Base-by-base conservation (phyloP, 257 asterid genomes). In the Gynochthodes officinalis region DNA sequence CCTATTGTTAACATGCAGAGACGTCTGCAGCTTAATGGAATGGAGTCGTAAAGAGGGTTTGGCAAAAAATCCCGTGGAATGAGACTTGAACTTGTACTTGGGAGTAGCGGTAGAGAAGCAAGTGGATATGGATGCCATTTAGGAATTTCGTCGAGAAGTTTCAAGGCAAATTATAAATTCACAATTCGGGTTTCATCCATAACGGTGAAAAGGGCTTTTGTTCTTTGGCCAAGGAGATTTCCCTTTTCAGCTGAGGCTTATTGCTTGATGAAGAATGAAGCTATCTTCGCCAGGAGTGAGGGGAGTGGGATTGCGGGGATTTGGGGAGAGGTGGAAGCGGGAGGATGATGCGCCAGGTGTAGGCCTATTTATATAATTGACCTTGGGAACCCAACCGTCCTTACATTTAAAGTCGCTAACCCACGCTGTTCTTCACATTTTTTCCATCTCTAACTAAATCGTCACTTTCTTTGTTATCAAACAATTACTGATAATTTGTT, bases 81-180 rank as follows among this genome's bases (percentile, higher is more conserved):
- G 78, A 64, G 79, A 71, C 63, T 84, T 70, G 79, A 72, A 16
- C 48, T 54, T 69, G 49, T 21, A 75, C 19, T 79, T 8, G 86
- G 81, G 67, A 0, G 79, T 74, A 15, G 82, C 71, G 19, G 82
- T 53, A 69, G 85, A 87, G 76, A 84, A 82, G 72, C 77, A 81
- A 52, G 88, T 80, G 76, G 93, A 87, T 83, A 87, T 71, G 78
- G 96, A 77, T 16, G 97, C 95, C 97, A 88, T 92, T 72, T 53
- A 67, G 32, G 70, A 62, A 27, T 40, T 16, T 21, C 46, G 68
- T 42, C 53, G 71, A 35, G 63, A 64, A 40, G 62, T 64, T 44
- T 71, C 61, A 16, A n/a, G 48, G 53, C 54, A 33, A 63, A 23
- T 57, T 33, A 37, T 32, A 28, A 32, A 61, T 25, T 52, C 27